phyloP scores from a whole-genome alignment of 495 filamentous ascomycete genomes.

The Thozetella sp. region DNA sequence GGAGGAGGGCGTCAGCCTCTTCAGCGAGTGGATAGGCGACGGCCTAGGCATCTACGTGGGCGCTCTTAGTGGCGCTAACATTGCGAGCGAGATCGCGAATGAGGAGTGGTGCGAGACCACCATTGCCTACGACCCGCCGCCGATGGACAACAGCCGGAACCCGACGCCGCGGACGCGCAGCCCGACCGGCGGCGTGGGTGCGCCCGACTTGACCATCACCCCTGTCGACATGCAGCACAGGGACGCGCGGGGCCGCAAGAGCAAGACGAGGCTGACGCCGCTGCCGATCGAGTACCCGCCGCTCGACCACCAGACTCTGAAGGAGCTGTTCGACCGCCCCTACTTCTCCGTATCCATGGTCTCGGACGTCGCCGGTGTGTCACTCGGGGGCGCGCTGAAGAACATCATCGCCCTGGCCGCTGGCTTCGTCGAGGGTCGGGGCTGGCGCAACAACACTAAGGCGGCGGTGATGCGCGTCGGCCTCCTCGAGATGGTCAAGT shows the following conservation, averaged over 20 bases:
- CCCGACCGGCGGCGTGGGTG: conserved; percentile 28
- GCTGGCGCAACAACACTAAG: conserved; percentile 98
- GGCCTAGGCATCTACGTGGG: conserved; percentile 95
- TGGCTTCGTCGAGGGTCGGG: conserved; percentile 92
- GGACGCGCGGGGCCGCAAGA: conserved; percentile 61
- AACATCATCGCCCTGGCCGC: conserved; percentile 96
- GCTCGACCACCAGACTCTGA: conserved; percentile 76
- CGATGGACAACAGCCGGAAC: conserved; percentile 71
- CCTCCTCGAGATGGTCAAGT: conserved; percentile 91
- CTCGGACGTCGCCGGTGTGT: conserved; percentile 91
- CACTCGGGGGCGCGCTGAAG: conserved; percentile 93
- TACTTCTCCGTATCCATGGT: conserved; percentile 97
- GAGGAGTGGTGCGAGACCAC: conserved; percentile 98
- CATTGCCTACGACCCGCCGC: conserved; percentile 91
- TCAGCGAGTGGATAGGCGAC: conserved; percentile 92
- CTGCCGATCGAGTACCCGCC: conserved; percentile 80
- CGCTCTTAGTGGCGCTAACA: conserved; percentile 94
- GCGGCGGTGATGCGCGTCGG: conserved; percentile 96
- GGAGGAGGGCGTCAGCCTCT: conserved; percentile 77
- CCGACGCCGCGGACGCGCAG: conserved; percentile 66
- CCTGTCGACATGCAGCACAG: conserved; percentile 53
- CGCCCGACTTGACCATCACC: conserved; percentile 55
- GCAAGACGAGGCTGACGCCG: conserved; percentile 67
- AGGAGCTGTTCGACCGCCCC: conserved; percentile 88
- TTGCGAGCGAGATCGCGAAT: conserved; percentile 89